Conservation (phyloP, 495 filamentous ascomycete species). For the Neurospora sp. region DNA sequence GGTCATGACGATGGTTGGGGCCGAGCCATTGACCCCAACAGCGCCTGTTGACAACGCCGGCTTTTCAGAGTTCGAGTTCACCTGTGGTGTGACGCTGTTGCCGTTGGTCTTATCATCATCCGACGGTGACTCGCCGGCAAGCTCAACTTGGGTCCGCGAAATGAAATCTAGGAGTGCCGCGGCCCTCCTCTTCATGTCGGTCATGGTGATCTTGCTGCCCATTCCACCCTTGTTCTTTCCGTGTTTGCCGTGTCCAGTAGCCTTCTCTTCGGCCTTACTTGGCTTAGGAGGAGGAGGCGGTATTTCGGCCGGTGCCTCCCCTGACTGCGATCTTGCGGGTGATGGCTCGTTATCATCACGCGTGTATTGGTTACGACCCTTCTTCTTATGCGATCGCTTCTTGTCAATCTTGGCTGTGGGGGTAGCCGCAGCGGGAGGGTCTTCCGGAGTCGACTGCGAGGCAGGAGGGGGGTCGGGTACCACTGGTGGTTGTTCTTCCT, state of each 20-base stretch:
- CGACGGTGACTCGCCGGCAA: conserved; percentile 46
- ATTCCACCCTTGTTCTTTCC: conserved; percentile 30
- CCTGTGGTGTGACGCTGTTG: not conserved
- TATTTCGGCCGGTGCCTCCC: conserved; percentile 31
- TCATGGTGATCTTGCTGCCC: conserved; percentile 67
- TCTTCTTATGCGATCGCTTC: conserved; percentile 52
- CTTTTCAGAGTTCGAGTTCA: not conserved
- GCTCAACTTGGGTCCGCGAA: conserved; percentile 77
- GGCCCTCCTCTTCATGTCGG: conserved; percentile 82
- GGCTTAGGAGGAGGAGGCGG: conserved; percentile 4
- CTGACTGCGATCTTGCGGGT: conserved; percentile 55
- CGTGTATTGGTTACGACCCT: conserved; percentile 80
- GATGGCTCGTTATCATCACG: conserved; percentile 61
- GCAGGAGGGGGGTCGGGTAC: conserved; percentile 12
- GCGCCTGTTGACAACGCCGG: conserved; percentile 1
- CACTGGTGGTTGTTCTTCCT: conserved; percentile 14
- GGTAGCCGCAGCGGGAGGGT: conserved; percentile 35
- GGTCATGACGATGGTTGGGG: not conserved
- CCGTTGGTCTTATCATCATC: conserved; percentile 14
- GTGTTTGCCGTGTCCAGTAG: conserved; percentile 16
- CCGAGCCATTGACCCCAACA: not conserved
- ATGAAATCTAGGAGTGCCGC: conserved; percentile 83
- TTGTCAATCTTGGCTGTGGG: conserved; percentile 23
- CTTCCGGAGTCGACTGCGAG: conserved; percentile 39
- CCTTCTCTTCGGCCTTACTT: conserved; percentile 11